Conservation (phyloP, 176 grass and related monocot genomes). For the Neostapfia colusana region DNA sequence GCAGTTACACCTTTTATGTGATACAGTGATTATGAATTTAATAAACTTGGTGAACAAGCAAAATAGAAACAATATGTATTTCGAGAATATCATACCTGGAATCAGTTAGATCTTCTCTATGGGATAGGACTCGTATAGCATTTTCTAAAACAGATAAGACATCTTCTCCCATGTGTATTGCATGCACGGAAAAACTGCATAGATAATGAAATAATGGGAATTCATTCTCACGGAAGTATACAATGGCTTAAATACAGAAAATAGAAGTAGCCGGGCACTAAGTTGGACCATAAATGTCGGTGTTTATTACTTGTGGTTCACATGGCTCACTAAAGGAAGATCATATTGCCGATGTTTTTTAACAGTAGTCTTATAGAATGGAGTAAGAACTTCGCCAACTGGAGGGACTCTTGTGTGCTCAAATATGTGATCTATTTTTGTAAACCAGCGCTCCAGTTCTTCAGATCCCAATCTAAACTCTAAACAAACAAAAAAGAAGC, state of each 20-base stretch:
- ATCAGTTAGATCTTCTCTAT: constrained; percentile 57
- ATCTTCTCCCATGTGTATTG: constrained; percentile 85
- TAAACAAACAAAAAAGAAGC: constrained; percentile 32
- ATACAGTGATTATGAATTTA: background rate
- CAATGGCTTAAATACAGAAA: constrained; percentile 23
- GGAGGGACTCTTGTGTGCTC: constrained; percentile 89
- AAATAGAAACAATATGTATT: background rate
- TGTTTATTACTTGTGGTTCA: constrained; percentile 79
- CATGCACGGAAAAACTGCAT: constrained; percentile 89
- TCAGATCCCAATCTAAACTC: constrained; percentile 79
- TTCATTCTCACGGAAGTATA: constrained; percentile 15
- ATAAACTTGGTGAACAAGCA: background rate
- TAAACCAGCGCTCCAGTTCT: constrained; percentile 91
- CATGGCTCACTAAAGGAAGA: constrained; percentile 83
- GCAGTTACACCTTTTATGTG: constrained; percentile 10
- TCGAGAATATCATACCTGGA: constrained; percentile 57
- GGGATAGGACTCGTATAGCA: constrained; percentile 80
- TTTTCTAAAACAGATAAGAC: constrained; percentile 83
- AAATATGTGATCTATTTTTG: constrained; percentile 96
- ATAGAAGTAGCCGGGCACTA: background rate
- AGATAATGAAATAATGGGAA: constrained; percentile 19
- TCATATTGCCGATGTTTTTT: constrained; percentile 80
- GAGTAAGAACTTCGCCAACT: constrained; percentile 81
- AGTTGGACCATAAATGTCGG: constrained; percentile 18
- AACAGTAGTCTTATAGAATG: constrained; percentile 84